These are phyloP conservation scores for Aspergillus steynii DNA, from an alignment of 495 filamentous ascomycete species.

Conservation along the genomic window DNA sequence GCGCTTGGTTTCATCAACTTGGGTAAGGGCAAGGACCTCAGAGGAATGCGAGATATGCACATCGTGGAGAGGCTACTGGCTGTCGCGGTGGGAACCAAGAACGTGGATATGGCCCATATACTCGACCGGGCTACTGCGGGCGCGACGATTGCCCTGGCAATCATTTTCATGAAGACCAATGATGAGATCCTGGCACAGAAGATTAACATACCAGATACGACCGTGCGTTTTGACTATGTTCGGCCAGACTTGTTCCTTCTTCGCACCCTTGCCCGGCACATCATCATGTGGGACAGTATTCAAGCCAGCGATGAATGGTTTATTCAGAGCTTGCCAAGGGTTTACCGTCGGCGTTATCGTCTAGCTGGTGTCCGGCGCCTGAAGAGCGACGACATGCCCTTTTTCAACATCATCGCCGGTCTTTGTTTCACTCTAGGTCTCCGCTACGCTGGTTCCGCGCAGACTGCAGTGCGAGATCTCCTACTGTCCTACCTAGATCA, in stretches of 20 bases:
- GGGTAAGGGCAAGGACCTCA: constrained; percentile 82
- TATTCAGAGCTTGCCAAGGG: constrained; percentile 64
- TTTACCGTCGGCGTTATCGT: constrained; percentile 56
- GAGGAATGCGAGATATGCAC: constrained; percentile 91
- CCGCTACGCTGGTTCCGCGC: constrained; percentile 82
- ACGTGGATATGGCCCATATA: constrained; percentile 84
- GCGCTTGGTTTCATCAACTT: constrained; percentile 94
- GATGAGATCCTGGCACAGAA: constrained; percentile 86
- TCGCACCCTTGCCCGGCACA: constrained; percentile 82
- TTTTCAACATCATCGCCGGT: constrained; percentile 89
- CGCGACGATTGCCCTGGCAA: constrained; percentile 83
- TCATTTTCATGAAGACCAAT: constrained; percentile 97
- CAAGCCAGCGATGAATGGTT: constrained; percentile 72
- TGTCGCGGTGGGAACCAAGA: constrained; percentile 81
- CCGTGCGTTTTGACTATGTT: constrained; percentile 90
- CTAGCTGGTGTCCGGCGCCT: constrained; percentile 57
- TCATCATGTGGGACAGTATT: constrained; percentile 93
- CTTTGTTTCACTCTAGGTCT: constrained; percentile 84
- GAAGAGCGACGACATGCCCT: constrained; percentile 78
- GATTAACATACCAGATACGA: constrained; percentile 87
- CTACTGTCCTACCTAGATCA: constrained; percentile 83
- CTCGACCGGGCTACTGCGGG: constrained; percentile 90
- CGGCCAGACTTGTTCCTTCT: constrained; percentile 90
- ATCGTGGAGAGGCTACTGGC: constrained; percentile 83
- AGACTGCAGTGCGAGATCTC: constrained; percentile 69